Conservation (phyloP, 768 basidiomycete species). For the Hortiboletus campestris region DNA sequence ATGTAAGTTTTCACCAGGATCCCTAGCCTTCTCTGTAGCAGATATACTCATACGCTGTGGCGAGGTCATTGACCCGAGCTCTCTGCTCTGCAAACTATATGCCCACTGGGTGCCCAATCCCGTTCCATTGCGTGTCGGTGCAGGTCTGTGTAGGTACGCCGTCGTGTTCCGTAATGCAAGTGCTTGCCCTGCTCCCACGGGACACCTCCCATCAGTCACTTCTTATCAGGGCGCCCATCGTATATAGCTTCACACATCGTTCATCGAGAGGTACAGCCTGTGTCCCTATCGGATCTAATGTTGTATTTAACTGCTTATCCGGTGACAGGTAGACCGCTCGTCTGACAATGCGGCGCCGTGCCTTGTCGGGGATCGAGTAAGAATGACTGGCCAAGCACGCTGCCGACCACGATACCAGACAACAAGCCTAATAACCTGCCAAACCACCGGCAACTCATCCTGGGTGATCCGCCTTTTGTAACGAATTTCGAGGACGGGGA, state of each 20-base stretch:
- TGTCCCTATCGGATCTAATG: constrained; percentile 32
- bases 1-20: constrained; percentile 36
- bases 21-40: constrained; percentile 11
- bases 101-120: not conserved
- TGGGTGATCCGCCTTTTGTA: not conserved
- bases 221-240: constrained; percentile 45
- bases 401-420: constrained; percentile 25
- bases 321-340: constrained; percentile 26
- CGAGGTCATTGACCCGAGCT: not conserved
- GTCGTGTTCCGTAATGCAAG: constrained; percentile 12
- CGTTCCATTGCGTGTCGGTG: not conserved
- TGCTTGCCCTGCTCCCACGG: constrained; percentile 28
- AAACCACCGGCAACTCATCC: not conserved
- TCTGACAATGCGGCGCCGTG: constrained; percentile 10
- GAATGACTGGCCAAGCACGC: not conserved
- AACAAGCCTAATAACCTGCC: not conserved
- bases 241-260: constrained; percentile 35
- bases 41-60: not conserved
- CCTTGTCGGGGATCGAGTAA: constrained; percentile 20
- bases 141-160: not conserved
- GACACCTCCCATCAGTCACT: constrained; percentile 48
- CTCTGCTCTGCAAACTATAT: not conserved
- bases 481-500: constrained; percentile 8
- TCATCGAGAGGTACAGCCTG: constrained; percentile 24
- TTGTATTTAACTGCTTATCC: constrained; percentile 14